Percentiles rank a stretch among this genome's conserved stretches.
Evolutionary conservation across 2,329 filamentous ascomycete species (phyloP).

Genomic region (Diaporthe ampelina): DNA sequence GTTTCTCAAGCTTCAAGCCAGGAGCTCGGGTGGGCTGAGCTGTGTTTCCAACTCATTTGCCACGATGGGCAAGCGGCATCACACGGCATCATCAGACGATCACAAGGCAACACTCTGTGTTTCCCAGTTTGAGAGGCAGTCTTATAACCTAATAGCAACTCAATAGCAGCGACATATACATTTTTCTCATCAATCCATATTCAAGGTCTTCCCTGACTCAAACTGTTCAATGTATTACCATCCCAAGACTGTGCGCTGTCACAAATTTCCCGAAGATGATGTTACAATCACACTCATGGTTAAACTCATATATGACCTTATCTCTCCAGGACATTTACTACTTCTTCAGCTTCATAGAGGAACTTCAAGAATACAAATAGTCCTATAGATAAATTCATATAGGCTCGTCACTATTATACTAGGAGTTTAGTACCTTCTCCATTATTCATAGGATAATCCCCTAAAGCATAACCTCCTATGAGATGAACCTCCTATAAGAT

Average conservation of each 20-base stretch:
- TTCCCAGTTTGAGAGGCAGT: not conserved
- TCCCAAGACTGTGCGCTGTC: not conserved
- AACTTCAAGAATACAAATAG: no score
- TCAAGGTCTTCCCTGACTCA: not conserved
- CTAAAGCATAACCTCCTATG: no score
- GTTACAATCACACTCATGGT: not conserved
- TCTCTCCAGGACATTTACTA: no score
- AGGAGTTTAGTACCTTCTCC: no score
- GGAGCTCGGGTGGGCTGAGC: not conserved
- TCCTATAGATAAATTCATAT: no score
- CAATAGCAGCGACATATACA: not conserved
- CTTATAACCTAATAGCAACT: not conserved
- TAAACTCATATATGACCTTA: no score
- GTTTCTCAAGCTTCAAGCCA: not conserved
- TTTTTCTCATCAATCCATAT: not conserved
- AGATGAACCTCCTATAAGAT: no score
- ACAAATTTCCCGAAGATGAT: no score
- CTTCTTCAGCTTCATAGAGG: no score
- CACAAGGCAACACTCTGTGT: not conserved
- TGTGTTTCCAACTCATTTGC: not conserved
- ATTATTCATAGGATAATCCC: no score
- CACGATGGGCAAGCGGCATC: not conserved
- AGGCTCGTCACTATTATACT: no score
- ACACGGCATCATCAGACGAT: not conserved
- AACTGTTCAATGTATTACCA: not conserved